Conservation (phyloP, 768 basidiomycete species). For the Agaricus blazei region DNA sequence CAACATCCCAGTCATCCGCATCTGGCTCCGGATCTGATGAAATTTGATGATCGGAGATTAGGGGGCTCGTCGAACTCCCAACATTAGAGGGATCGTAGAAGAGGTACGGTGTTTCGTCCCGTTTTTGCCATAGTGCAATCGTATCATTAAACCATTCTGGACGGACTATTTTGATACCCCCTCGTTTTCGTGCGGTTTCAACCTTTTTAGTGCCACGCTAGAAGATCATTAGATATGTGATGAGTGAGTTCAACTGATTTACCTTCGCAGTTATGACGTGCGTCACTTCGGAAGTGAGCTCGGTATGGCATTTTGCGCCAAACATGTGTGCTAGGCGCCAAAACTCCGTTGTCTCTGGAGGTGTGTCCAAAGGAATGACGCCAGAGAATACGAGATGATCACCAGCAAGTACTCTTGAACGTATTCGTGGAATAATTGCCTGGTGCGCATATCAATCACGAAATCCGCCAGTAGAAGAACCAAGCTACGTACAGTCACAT, state of each 20-base stretch:
- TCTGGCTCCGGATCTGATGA: slow-evolving; percentile 67
- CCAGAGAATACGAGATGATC: slow-evolving; percentile 89
- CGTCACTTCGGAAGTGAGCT: slow-evolving; percentile 63
- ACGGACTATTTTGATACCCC: slow-evolving; percentile 82
- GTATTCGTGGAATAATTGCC: slow-evolving; percentile 83
- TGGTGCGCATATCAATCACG: slow-evolving; percentile 24
- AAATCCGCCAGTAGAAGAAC: slow-evolving; percentile 1
- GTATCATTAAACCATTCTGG: slow-evolving; percentile 87
- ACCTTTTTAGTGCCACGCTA: slow-evolving; percentile 92
- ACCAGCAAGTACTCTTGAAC: slow-evolving; percentile 70
- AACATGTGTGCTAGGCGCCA: slow-evolving; percentile 87
- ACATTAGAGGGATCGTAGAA: slow-evolving; percentile 52
- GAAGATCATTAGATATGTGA: slow-evolving; percentile 1
- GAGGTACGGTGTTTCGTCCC: slow-evolving; percentile 75
- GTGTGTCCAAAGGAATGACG: slow-evolving; percentile 86
- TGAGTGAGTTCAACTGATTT: slow-evolving; percentile 9
- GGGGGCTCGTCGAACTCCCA: slow-evolving; percentile 13
- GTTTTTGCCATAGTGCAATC: slow-evolving; percentile 79
- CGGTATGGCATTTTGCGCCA: slow-evolving; percentile 76
- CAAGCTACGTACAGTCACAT: slow-evolving; percentile 67
- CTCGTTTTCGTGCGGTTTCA: slow-evolving; percentile 71
- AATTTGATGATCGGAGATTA: slow-evolving; percentile 31
- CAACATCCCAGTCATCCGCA: slow-evolving; percentile 60
- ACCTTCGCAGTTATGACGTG: slow-evolving; percentile 94
- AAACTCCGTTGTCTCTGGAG: slow-evolving; percentile 74